Percentiles rank a stretch among this genome's conserved stretches.
Evolutionary conservation across 2,329 filamentous ascomycete genomes (phyloP).

Genomic region (Nemania serpens): DNA sequence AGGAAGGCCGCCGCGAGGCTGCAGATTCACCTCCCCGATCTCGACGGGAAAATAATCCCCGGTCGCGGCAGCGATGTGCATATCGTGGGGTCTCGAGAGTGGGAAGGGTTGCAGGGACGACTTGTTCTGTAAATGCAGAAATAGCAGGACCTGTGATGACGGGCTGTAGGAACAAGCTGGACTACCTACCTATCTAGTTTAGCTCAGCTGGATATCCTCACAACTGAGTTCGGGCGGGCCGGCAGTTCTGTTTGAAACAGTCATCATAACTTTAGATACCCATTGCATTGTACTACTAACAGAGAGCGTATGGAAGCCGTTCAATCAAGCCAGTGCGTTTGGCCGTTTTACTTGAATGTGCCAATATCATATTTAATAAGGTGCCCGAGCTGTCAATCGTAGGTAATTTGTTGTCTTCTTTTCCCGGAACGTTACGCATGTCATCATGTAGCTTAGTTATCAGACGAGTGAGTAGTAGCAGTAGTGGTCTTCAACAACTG

Average conservation of each 20-base stretch:
- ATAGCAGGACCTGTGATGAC: background rate
- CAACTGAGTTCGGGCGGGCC: background rate
- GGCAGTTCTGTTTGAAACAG: conserved; percentile 1
- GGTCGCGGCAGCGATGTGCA: conserved; percentile 49
- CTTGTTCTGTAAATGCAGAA: conserved; percentile 28
- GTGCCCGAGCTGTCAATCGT: background rate
- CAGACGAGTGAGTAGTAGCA: background rate
- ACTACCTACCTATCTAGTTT: background rate
- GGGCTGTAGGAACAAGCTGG: conserved; percentile 5
- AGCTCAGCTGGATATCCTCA: conserved; percentile 7
- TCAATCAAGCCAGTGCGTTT: conserved; percentile 9
- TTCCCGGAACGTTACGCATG: background rate
- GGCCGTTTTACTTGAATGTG: conserved; percentile 5
- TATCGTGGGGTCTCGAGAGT: conserved; percentile 59
- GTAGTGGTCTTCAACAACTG: background rate
- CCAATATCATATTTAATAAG: background rate
- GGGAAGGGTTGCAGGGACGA: conserved; percentile 58
- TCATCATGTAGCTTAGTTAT: background rate
- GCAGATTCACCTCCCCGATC: conserved; percentile 55
- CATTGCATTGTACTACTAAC: conserved; percentile 26
- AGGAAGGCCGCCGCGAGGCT: conserved; percentile 52
- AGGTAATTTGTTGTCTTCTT: conserved; percentile 5
- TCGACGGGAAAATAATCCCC: conserved; percentile 50
- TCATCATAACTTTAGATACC: conserved; percentile 29
- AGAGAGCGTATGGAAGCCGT: conserved; percentile 17